Base-by-base conservation (phyloP, 345 rosid species). In the Zanthoxylum bungeanum region DNA sequence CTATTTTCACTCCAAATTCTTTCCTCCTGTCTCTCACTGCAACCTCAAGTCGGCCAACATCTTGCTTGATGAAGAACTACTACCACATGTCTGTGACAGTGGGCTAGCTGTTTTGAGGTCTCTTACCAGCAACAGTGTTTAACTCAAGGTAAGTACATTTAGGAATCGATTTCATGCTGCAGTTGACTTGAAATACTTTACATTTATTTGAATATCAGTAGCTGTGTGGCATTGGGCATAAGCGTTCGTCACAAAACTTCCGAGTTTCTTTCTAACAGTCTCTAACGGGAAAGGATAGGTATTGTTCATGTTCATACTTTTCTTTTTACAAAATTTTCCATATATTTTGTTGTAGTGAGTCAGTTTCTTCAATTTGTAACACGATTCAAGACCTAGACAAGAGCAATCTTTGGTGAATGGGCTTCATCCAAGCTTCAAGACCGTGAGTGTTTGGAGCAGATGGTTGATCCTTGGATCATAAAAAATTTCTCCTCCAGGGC, bases 271-370 rank as follows among this genome's bases (percentile, higher is more conserved):
- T 93, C 95, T 4, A 75, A 89, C 39, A 75, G 66, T 25, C 80
- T 88, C 77, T 92, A 66, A 94, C 98, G 2, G 97, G 97, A 80
- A 85, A 91, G 81, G 98, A 94, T 74, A 74, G 83, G 97, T 80
- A 71, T 57, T 58, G 9, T 51, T 52, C 14, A 7, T 12, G 17
- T n/a, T 24, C 19, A 50, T 56, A 31, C 30, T 22, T 75, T 17
- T 64, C 10, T 46, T 14, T n/a, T 36, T 12, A 4, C 5, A n/a
- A 34, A 53, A 28, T 71, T 19, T 62, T n/a, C 3, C 25, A 21
- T 27, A n/a, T 46, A 25, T 70, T 37, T 52, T 12, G 39, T 28
- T 8, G 50, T 9, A 19, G 33, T 34, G 17, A 64, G 39, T 19
- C 33, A 6, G 69, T 21, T 47, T 52, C 39, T 36, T 44, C 40